Evolutionary conservation across 2,329 filamentous ascomycete genomes (phyloP).

Genomic region (Neonectria magnoliae): DNA sequence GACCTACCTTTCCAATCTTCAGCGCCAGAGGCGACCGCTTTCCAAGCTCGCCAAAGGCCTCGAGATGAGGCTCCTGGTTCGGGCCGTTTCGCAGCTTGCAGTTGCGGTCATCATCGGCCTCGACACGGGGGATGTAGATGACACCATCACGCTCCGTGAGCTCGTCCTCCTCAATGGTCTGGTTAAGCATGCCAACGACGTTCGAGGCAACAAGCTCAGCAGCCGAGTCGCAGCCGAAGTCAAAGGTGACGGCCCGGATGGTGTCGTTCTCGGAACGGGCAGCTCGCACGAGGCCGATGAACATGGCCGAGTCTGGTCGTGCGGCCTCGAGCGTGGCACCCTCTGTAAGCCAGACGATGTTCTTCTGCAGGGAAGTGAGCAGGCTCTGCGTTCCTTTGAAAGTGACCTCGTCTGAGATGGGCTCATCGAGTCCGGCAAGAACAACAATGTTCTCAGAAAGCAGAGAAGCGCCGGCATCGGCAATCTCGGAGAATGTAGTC

Average conservation of each 20-base stretch:
- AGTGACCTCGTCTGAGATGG: constrained; percentile 24
- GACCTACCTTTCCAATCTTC: constrained; percentile 24
- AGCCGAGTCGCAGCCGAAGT: constrained; percentile 19
- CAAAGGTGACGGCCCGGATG: constrained; percentile 21
- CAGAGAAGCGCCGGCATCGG: constrained; percentile 6
- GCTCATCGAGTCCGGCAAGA: constrained; percentile 34
- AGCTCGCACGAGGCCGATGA: constrained; percentile 17
- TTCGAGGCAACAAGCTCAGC: constrained; percentile 25
- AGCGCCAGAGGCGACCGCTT: constrained; percentile 16
- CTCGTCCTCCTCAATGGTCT: constrained; percentile 34
- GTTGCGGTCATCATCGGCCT: constrained; percentile 38
- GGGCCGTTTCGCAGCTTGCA: constrained; percentile 38
- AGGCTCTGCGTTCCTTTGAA: constrained; percentile 35
- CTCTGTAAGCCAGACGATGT: constrained; percentile 19
- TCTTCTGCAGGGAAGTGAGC: constrained; percentile 32
- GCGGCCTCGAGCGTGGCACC: constrained; percentile 18
- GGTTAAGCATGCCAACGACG: constrained; percentile 29
- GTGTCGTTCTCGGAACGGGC: constrained; percentile 21
- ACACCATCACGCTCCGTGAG: constrained; percentile 36
- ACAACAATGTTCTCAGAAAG: constrained; percentile 31
- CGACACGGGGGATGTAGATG: constrained; percentile 36
- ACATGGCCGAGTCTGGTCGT: constrained; percentile 20
- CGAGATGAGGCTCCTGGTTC: constrained; percentile 34
- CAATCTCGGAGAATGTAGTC: constrained; percentile 29
- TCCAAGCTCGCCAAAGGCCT: constrained; percentile 15